These are phyloP conservation scores for Chlamydomonas schloesseri DNA, from an alignment of 139 green algal species.

Conservation along the genomic window DNA sequence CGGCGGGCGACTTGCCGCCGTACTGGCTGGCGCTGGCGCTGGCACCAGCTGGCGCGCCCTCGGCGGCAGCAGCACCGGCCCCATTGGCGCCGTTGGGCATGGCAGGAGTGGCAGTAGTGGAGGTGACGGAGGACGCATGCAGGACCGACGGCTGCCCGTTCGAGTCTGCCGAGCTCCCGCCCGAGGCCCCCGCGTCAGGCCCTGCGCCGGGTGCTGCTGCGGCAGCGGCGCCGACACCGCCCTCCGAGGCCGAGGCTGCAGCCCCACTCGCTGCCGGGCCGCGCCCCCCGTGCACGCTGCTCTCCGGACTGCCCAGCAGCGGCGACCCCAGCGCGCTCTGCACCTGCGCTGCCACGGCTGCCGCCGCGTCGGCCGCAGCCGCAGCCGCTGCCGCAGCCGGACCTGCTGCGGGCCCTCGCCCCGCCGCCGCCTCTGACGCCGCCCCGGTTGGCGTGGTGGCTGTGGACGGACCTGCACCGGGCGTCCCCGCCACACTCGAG, in stretches of 20 bases:
- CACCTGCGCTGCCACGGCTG: background rate
- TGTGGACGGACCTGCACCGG: too few relatives aligned
- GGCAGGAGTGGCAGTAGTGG: too few relatives aligned
- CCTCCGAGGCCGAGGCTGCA: background rate
- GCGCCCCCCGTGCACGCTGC: conserved; percentile 12
- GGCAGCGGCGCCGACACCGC: too few relatives aligned
- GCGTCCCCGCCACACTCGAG: too few relatives aligned
- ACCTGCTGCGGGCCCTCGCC: background rate
- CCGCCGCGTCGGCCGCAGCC: background rate
- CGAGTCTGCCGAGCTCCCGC: background rate
- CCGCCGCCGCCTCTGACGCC: too few relatives aligned
- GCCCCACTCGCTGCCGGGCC: background rate
- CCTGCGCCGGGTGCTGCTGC: too few relatives aligned
- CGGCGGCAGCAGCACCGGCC: too few relatives aligned
- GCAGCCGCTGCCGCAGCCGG: background rate
- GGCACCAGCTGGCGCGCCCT: background rate
- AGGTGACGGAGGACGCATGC: too few relatives aligned
- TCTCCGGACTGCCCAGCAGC: background rate
- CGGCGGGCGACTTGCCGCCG: background rate
- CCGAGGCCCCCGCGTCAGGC: background rate
- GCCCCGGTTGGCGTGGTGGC: too few relatives aligned
- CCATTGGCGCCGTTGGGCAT: background rate
- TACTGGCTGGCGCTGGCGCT: too few relatives aligned
- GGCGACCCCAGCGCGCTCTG: background rate
- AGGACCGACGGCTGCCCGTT: background rate